Percentiles rank a stretch among this genome's conserved stretches.
These are phyloP conservation scores for Ceratocystis harringtonii DNA, from an alignment of 2,329 filamentous ascomycete species.

Conservation along the genomic window DNA sequence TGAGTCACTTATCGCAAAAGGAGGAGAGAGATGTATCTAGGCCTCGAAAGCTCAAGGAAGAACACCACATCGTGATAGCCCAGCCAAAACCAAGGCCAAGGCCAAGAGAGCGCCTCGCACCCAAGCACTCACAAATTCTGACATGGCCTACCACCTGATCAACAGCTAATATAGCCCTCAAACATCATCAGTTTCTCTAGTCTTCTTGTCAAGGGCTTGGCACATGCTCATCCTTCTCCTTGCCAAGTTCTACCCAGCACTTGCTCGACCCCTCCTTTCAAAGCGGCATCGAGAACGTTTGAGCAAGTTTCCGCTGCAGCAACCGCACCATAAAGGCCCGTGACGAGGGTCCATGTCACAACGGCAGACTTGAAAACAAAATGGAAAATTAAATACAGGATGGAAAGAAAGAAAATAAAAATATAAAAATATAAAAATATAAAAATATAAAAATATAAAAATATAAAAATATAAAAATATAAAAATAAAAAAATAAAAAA, in stretches of 20 bases:
- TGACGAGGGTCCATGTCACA: background rate
- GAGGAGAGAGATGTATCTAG: background rate
- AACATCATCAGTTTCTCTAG: background rate
- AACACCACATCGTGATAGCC: background rate
- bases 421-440: background rate
- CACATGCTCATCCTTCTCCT: background rate
- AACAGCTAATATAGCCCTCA: background rate
- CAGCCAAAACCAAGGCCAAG: background rate
- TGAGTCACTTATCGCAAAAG: background rate
- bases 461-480: background rate
- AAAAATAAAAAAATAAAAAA: background rate
- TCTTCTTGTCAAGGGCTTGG: background rate
- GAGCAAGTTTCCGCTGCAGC: constrained; percentile 20
- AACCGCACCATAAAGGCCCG: background rate
- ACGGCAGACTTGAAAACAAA: no score
- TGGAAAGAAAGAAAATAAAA: background rate
- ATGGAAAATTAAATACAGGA: no score
- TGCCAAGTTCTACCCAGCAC: background rate
- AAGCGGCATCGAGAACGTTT: constrained; percentile 18
- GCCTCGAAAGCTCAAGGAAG: background rate
- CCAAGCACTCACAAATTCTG: background rate
- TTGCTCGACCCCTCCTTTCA: background rate
- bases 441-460: background rate
- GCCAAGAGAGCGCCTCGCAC: background rate
- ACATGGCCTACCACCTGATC: background rate